phyloP scores from a whole-genome alignment of 225 moss, liverwort and hornwort genomes.

The Bryum argenteum region DNA sequence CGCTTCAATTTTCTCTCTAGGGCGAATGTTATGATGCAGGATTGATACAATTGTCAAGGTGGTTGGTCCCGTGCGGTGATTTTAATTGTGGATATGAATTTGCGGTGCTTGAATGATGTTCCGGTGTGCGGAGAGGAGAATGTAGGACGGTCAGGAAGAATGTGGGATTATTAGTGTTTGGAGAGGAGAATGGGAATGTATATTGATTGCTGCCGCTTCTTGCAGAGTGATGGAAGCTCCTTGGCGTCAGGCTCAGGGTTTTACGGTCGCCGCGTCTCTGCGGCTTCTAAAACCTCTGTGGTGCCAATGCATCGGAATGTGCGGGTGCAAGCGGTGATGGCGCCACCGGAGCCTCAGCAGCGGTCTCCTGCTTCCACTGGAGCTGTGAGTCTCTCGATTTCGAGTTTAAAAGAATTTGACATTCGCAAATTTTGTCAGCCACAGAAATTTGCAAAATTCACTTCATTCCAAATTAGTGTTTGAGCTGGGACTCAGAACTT shows the following conservation, averaged over 20 bases:
- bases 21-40: too few species aligned
- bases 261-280: conserved; percentile 36
- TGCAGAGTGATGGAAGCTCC: conserved; percentile 57
- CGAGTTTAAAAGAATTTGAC: neutral
- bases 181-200: too few species aligned
- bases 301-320: conserved; percentile 21
- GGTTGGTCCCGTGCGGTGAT: too few species aligned
- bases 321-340: conserved; percentile 71
- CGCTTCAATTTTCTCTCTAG: too few species aligned
- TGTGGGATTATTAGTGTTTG: too few species aligned
- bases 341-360: conserved; percentile 74
- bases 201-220: neutral
- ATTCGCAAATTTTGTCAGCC: neutral
- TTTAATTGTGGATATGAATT: too few species aligned
- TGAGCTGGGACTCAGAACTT: too few species aligned
- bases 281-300: conserved; percentile 20
- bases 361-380: conserved; percentile 80
- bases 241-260: conserved; percentile 56
- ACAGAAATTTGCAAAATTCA: neutral
- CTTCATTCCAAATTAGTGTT: too few species aligned
- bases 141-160: too few species aligned
- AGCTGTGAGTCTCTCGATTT: conserved; percentile 54
- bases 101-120: too few species aligned
- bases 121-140: too few species aligned
- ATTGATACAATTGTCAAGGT: too few species aligned